Base-by-base conservation (phyloP, 2,329 filamentous ascomycete genomes). In the Trichoderma asperellum region DNA sequence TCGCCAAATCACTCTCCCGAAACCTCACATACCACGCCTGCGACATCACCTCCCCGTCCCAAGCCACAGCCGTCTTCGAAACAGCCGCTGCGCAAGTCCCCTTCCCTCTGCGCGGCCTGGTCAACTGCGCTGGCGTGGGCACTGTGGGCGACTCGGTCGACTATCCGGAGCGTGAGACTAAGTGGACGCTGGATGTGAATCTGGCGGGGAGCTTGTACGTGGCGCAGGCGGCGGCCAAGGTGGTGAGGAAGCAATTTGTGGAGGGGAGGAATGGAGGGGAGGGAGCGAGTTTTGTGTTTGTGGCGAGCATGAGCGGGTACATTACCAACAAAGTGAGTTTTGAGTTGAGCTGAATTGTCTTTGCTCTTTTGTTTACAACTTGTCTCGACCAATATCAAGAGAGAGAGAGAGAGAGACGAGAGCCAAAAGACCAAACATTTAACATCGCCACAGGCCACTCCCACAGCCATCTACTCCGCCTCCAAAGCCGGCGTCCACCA, bases 401-500 rank as follows among this genome's bases (percentile, higher is more conserved):
- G n/a, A n/a, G n/a, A n/a, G n/a, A n/a, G n/a, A n/a, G n/a, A n/a
- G n/a, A n/a, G n/a, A n/a, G n/a, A n/a, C n/a, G n/a, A n/a, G n/a
- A n/a, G n/a, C n/a, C n/a, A n/a, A 47, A 37, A 12, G 12, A 7
- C 8, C 8, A 3, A n/a, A 27, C 18, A 24, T 32, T 24, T 60
- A 29, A 32, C 71, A n/a, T 40, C 2, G 10, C 14, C 29, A n/a
- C 55, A 78, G 77, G 80, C 79, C 1, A 77, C 52, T 3, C 83
- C 49, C 29, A 82, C 79, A 4, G 77, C 81, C 6, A 81, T 79
- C 0, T 88, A 88, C 77, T 87, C 87, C 73, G 80, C 83, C 0
- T 86, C 83, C 69, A 88, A 88, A 76, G 82, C 85, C 0, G 85
- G 83, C 0, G 82, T 87, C 3, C 82, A 85, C 53, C 85, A 87